phyloP scores from a whole-genome alignment of 192 early-diverging fungal genomes.

The Coemansia umbellata region DNA sequence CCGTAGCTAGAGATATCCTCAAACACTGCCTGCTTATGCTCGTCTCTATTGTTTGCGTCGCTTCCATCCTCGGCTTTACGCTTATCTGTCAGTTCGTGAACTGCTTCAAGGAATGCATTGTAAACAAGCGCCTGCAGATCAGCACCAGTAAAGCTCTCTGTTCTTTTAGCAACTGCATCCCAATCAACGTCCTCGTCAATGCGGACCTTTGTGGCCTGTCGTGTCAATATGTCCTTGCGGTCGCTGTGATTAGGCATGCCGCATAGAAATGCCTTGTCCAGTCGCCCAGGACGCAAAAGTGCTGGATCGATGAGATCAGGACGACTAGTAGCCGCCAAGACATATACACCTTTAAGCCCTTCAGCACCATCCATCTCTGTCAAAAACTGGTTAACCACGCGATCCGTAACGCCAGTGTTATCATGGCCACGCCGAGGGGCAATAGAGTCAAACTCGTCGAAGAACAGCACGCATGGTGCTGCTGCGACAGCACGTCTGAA shows the following conservation, averaged over 20 bases:
- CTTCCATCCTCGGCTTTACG: background rate
- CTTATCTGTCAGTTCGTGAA: conserved; percentile 57
- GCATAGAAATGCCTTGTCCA: conserved; percentile 84
- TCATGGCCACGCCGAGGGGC: conserved; percentile 96
- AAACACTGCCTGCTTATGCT: conserved; percentile 10
- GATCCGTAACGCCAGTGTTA: conserved; percentile 96
- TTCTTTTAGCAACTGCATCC: conserved; percentile 55
- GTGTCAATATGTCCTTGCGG: conserved; percentile 73
- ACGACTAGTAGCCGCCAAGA: conserved; percentile 85
- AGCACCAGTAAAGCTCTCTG: conserved; percentile 82
- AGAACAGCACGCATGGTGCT: conserved; percentile 93
- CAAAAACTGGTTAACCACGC: conserved; percentile 97
- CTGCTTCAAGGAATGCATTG: conserved; percentile 85
- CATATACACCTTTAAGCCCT: conserved; percentile 92
- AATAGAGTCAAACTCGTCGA: conserved; percentile 98
- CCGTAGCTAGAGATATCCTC: conserved; percentile 2
- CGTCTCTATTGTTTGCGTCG: background rate
- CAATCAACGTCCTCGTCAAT: conserved; percentile 65
- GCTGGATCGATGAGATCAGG: conserved; percentile 86
- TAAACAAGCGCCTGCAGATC: conserved; percentile 94
- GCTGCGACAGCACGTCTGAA: conserved; percentile 93
- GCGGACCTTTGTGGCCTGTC: conserved; percentile 68
- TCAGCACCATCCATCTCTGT: conserved; percentile 99
- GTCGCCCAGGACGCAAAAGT: conserved; percentile 72
- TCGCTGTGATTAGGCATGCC: conserved; percentile 75